These are phyloP conservation scores for Carex pumila DNA, from an alignment of 176 grass and related monocot genomes.

Conservation along the genomic window DNA sequence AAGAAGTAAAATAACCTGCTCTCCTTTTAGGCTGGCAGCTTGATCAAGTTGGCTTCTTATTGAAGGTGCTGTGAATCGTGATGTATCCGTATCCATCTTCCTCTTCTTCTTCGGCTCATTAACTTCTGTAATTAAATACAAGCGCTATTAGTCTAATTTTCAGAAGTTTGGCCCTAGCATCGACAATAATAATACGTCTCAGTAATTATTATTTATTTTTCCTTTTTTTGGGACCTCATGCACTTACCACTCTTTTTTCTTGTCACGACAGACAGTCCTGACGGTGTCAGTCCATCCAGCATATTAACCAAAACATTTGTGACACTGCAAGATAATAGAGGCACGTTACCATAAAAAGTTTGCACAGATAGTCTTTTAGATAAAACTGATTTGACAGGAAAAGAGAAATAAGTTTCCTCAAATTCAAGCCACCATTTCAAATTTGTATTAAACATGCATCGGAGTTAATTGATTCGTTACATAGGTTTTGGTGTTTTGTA, in stretches of 20 bases:
- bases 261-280: conserved; percentile 53
- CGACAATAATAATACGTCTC: neutral
- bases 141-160: neutral
- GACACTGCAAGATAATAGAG: conserved; percentile 35
- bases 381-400: neutral
- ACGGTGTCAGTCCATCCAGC: conserved; percentile 67
- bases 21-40: conserved; percentile 84
- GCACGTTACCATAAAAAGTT: neutral
- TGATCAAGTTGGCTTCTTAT: conserved; percentile 85
- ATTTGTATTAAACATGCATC: neutral
- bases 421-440: neutral
- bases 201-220: neutral
- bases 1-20: conserved; percentile 56
- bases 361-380: neutral
- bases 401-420: neutral
- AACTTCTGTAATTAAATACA: conserved; percentile 52
- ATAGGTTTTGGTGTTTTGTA: neutral
- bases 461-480: neutral
- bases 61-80: conserved; percentile 57
- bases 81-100: conserved; percentile 61
- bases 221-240: neutral
- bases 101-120: conserved; percentile 85
- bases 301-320: conserved; percentile 44
- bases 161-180: neutral
- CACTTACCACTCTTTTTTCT: conserved; percentile 86